phyloP scores from a whole-genome alignment of 352 stramenopile species.

The Pythium sp. region DNA sequence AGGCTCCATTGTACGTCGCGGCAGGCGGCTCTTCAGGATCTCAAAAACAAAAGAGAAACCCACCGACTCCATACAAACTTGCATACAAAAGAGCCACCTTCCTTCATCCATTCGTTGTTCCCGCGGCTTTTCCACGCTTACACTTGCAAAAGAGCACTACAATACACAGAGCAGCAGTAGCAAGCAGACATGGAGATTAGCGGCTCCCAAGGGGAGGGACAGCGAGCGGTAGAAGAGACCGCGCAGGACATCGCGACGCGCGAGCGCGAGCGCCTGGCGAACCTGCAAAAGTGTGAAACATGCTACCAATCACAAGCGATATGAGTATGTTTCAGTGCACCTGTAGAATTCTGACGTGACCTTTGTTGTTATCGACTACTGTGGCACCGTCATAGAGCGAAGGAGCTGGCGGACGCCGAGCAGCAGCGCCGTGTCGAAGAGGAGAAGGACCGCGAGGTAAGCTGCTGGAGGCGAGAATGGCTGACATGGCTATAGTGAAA shows the following conservation, averaged over 20 bases:
- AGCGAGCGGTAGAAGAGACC: slow-evolving; percentile 28
- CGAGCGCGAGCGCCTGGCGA: slow-evolving; percentile 38
- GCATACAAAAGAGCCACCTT: not conserved
- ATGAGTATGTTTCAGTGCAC: not conserved
- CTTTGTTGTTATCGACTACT: not conserved
- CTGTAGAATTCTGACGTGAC: not conserved
- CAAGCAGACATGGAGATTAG: not conserved
- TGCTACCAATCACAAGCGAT: not conserved
- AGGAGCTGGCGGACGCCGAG: slow-evolving; percentile 56
- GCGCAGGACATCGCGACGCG: slow-evolving; percentile 32
- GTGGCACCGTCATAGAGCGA: slow-evolving; percentile 24
- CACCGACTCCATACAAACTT: not conserved
- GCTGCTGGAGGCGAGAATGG: not conserved
- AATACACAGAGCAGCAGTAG: not conserved
- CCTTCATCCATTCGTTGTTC: not conserved
- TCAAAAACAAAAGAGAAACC: not conserved
- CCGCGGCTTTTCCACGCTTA: not conserved
- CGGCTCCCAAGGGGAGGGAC: no score
- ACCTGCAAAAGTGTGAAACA: slow-evolving; percentile 40
- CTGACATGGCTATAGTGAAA: no score
- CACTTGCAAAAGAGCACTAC: not conserved
- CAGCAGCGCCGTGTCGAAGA: slow-evolving; percentile 52
- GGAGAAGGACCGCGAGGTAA: slow-evolving; percentile 41
- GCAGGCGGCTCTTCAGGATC: slow-evolving; percentile 1
- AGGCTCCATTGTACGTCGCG: not conserved